phyloP scores from a whole-genome alignment of 2,329 filamentous ascomycete genomes.

The Amauroascus niger region DNA sequence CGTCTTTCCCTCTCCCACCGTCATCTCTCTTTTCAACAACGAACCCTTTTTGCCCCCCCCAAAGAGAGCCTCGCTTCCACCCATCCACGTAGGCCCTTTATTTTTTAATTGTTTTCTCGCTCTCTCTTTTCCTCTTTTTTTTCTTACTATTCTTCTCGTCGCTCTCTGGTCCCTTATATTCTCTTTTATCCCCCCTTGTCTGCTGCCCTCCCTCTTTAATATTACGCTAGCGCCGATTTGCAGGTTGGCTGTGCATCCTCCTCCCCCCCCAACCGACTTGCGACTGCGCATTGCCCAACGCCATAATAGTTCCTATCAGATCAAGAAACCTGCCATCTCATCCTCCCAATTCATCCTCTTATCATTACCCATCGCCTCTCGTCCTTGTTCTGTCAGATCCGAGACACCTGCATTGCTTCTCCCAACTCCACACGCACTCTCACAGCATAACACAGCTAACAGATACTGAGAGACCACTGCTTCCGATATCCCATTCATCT shows the following conservation, averaged over 20 bases:
- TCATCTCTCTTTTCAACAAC: constrained; percentile 40
- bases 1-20: neutral
- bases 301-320: neutral
- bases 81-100: neutral
- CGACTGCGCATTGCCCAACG: constrained; percentile 10
- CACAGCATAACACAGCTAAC: neutral
- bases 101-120: neutral
- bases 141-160: constrained; percentile 14
- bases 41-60: constrained; percentile 48
- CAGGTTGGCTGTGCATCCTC: constrained; percentile 12
- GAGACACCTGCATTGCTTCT: neutral
- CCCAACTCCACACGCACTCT: neutral
- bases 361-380: neutral
- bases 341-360: too few relatives aligned
- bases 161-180: constrained; percentile 8
- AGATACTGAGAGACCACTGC: too few relatives aligned
- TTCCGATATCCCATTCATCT: neutral
- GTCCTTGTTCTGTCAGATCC: neutral
- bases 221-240: constrained; percentile 8
- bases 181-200: neutral
- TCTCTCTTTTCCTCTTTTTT: constrained; percentile 25
- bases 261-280: too few relatives aligned
- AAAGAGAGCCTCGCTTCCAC: neutral
- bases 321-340: neutral
- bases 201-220: neutral